Percentiles rank a stretch among this genome's conserved stretches.
These are phyloP conservation scores for Rhodotorula diobovata DNA, from an alignment of 768 basidiomycete genomes.

Conservation along the genomic window DNA sequence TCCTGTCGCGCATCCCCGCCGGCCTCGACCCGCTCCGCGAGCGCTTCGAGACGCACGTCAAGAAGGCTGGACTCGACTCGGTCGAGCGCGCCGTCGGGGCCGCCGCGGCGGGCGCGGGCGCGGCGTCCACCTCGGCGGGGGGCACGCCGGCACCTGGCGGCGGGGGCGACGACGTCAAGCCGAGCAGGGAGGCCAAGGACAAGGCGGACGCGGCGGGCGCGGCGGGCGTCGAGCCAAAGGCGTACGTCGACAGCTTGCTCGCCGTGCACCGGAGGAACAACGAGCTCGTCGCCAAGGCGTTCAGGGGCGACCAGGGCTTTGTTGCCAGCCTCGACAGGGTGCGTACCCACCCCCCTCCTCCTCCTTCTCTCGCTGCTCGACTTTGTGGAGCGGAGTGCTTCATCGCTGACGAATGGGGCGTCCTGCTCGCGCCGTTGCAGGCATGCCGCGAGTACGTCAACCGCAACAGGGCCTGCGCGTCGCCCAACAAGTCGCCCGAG, in stretches of 20 bases:
- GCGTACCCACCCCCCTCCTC: conserved; percentile 4
- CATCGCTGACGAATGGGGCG: no score
- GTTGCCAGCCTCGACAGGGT: conserved; percentile 76
- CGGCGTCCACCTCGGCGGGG: background rate
- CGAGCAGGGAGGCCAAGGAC: background rate
- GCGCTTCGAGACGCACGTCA: conserved; percentile 93
- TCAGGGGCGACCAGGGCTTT: conserved; percentile 88
- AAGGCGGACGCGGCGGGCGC: background rate
- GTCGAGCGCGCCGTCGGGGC: conserved; percentile 65
- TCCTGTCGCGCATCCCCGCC: conserved; percentile 83
- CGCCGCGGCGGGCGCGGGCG: conserved; percentile 47
- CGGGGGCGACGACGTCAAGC: background rate
- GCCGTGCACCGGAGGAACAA: conserved; percentile 88
- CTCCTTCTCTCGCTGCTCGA: background rate
- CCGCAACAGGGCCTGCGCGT: conserved; percentile 79
- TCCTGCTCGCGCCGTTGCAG: conserved; percentile 48
- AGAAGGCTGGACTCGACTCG: conserved; percentile 75
- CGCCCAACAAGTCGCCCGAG: conserved; percentile 78
- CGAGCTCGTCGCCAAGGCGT: conserved; percentile 79
- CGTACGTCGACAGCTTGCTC: conserved; percentile 85
- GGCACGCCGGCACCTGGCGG: background rate
- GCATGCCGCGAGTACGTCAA: conserved; percentile 96
- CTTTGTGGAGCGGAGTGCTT: background rate
- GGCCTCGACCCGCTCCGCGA: conserved; percentile 85
- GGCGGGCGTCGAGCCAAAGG: conserved; percentile 65